phyloP scores from a whole-genome alignment of 148 eudicot species.

The Talinum fruticosum region DNA sequence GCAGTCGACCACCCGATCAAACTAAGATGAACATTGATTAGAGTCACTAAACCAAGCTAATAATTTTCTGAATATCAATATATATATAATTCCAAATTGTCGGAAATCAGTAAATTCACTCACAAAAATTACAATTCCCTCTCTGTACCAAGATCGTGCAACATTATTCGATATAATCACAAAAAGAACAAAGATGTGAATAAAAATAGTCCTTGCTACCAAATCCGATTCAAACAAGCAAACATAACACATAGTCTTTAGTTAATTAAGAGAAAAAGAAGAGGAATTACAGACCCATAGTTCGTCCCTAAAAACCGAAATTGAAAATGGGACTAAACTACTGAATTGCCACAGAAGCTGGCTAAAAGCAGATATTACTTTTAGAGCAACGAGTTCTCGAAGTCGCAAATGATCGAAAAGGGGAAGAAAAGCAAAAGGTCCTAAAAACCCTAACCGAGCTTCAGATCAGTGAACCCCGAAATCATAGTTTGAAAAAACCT shows the following conservation, averaged over 20 bases:
- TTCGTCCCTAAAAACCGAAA: neutral
- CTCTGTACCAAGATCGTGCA: neutral
- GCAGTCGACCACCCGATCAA: neutral
- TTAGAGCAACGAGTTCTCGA: neutral
- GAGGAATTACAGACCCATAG: neutral
- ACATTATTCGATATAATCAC: neutral
- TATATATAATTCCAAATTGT: neutral
- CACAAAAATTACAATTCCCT: neutral
- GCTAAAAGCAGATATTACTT: neutral
- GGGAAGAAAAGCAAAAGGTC: neutral
- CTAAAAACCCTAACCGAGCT: constrained; percentile 1
- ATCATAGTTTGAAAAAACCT: neutral
- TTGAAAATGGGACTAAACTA: neutral
- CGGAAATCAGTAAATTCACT: neutral
- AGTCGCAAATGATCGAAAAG: neutral
- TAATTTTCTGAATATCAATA: neutral
- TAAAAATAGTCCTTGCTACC: neutral
- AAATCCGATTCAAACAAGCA: neutral
- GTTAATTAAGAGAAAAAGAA: neutral
- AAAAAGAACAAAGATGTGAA: neutral
- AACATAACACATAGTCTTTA: neutral
- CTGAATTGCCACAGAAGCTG: neutral
- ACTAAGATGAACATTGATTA: neutral
- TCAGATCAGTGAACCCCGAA: neutral
- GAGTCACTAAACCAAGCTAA: neutral